Conservation (phyloP, 495 filamentous ascomycete genomes). For the Aspergillus homomorphus region DNA sequence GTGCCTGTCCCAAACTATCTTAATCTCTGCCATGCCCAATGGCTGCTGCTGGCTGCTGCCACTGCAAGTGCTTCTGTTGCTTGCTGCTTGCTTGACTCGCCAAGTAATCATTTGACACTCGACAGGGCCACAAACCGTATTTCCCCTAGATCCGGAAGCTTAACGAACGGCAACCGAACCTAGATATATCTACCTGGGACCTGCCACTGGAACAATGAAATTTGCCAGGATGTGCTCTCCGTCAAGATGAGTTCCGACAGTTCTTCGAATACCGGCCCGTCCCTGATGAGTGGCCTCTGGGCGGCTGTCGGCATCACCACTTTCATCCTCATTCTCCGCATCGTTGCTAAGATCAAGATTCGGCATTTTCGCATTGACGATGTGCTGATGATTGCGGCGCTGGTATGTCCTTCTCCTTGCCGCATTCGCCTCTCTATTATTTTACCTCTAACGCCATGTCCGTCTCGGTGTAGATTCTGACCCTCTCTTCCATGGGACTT, state of each 20-base stretch:
- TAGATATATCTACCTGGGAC: background rate
- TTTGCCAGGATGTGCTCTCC: background rate
- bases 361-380: slow-evolving; percentile 34
- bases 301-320: slow-evolving; percentile 31
- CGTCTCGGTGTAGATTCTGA: slow-evolving; percentile 19
- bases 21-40: background rate
- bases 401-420: slow-evolving; percentile 23
- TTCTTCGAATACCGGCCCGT: slow-evolving; percentile 19
- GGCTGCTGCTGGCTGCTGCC: background rate
- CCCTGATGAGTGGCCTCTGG: slow-evolving; percentile 32
- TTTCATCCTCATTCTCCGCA: slow-evolving; percentile 31
- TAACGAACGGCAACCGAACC: background rate
- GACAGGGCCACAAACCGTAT: background rate
- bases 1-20: background rate
- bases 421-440: background rate
- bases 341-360: slow-evolving; percentile 38
- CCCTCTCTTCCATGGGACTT: slow-evolving; percentile 27
- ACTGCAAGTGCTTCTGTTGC: background rate
- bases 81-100: background rate
- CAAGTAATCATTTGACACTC: background rate
- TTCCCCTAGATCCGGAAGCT: background rate
- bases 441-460: background rate
- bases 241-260: slow-evolving; percentile 1
- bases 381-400: slow-evolving; percentile 35
- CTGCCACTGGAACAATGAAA: background rate